Evolutionary conservation across 305 asterid genomes (phyloP).

Genomic region (Fraxinus platypoda): DNA sequence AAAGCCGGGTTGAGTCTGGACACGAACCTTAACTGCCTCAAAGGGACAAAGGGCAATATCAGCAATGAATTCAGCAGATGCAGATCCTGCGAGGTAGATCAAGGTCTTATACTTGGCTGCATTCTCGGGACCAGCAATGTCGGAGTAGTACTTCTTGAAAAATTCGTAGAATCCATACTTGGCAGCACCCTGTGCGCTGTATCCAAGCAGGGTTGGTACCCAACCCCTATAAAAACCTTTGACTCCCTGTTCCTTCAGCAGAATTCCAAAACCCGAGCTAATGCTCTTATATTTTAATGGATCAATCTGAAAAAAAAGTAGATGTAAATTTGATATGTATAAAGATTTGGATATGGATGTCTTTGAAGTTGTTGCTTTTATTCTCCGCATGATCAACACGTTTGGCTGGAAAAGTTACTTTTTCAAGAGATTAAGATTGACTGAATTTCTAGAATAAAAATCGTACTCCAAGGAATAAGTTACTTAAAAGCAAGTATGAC

Average conservation of each 20-base stretch:
- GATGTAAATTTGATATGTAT: background rate
- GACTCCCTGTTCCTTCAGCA: slow-evolving; percentile 71
- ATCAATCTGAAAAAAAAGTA: slow-evolving; percentile 49
- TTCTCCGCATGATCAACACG: background rate
- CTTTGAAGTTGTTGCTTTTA: background rate
- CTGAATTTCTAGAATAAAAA: background rate
- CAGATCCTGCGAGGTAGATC: slow-evolving; percentile 86
- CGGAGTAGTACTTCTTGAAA: slow-evolving; percentile 81
- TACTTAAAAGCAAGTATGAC: background rate
- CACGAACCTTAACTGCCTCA: slow-evolving; percentile 88
- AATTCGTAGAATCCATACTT: slow-evolving; percentile 82
- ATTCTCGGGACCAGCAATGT: slow-evolving; percentile 78
- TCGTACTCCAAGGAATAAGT: background rate
- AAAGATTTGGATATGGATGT: background rate
- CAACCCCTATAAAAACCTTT: slow-evolving; percentile 83
- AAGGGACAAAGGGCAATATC: slow-evolving; percentile 78
- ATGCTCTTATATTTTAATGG: slow-evolving; percentile 82
- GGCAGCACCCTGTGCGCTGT: slow-evolving; percentile 97
- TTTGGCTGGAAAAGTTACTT: background rate
- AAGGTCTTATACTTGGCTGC: slow-evolving; percentile 72
- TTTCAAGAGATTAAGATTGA: background rate
- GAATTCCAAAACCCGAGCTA: slow-evolving; percentile 71
- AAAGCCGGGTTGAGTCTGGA: slow-evolving; percentile 84
- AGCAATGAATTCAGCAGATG: slow-evolving; percentile 90
- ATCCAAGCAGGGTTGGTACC: slow-evolving; percentile 85